A percentile compares a stretch with the other conserved stretches of the same genome.
These are phyloP conservation scores for Ceratocystis ficicola DNA, from an alignment of 2,329 filamentous ascomycete species.

Conservation along the genomic window DNA sequence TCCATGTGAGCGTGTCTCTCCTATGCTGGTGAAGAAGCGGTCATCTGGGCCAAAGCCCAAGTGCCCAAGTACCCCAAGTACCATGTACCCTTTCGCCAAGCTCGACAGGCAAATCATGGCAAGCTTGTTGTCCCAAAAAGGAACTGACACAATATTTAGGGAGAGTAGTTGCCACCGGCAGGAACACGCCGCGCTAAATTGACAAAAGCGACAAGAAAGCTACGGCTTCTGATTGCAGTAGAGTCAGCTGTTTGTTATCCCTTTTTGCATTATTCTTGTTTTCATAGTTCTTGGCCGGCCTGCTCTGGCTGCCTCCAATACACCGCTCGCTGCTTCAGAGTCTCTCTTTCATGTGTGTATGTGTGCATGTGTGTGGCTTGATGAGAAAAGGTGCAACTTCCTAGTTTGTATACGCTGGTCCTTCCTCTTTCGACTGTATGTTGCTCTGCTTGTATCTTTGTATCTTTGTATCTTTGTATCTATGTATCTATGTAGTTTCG, in stretches of 20 bases:
- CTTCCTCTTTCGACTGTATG: background rate
- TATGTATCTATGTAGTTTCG: background rate
- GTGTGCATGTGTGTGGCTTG: background rate
- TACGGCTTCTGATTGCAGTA: background rate
- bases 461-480: background rate
- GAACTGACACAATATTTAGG: constrained; percentile 6
- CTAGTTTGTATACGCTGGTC: background rate
- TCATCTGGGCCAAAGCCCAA: background rate
- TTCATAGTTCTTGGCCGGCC: background rate
- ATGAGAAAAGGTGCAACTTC: constrained; percentile 3
- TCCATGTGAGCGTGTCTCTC: background rate
- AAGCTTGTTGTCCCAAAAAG: constrained; percentile 1
- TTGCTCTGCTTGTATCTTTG: background rate
- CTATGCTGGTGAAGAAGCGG: background rate
- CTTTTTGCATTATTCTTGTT: background rate
- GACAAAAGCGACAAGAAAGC: background rate
- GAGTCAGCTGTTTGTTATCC: background rate
- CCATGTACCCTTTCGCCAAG: background rate
- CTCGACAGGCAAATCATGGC: background rate
- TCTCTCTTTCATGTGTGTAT: background rate
- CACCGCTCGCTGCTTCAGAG: background rate
- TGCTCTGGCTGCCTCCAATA: background rate
- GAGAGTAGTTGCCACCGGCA: constrained; percentile 9
- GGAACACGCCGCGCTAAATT: constrained; percentile 1
- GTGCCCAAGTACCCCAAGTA: background rate